Percentiles rank a stretch among this genome's conserved stretches.
These are phyloP conservation scores for Ceratocystis albifundus DNA, from an alignment of 2,329 filamentous ascomycete genomes.

Conservation along the genomic window DNA sequence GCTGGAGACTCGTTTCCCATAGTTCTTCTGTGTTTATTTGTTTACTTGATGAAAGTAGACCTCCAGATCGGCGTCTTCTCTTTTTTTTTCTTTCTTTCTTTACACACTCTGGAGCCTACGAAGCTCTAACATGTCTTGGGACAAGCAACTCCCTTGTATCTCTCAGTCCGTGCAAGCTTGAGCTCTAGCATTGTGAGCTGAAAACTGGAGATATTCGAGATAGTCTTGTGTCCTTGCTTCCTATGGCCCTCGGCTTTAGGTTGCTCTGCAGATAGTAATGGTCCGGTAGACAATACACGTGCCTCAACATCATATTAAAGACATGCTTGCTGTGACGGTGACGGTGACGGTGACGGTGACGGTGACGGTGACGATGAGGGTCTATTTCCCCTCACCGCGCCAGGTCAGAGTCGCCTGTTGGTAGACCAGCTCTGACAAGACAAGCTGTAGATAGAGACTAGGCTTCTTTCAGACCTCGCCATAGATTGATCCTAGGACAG, in stretches of 20 bases:
- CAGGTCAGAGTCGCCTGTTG: not conserved
- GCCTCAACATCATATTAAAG: not conserved
- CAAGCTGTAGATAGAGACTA: not conserved
- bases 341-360: not conserved
- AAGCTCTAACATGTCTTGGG: not conserved
- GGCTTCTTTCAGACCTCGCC: not conserved
- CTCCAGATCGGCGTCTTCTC: not conserved
- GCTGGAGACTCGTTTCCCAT: not conserved
- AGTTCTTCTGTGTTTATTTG: not conserved
- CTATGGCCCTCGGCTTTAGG: too few relatives aligned
- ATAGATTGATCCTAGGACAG: not conserved
- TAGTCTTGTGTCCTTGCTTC: not conserved
- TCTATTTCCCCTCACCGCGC: not conserved
- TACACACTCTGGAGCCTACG: not conserved
- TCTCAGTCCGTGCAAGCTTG: not conserved
- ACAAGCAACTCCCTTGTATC: not conserved
- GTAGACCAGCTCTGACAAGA: not conserved
- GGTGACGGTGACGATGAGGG: not conserved
- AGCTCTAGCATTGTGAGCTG: not conserved
- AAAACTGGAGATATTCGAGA: not conserved
- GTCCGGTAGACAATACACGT: not conserved
- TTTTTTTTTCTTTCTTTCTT: not conserved
- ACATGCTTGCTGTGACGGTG: not conserved
- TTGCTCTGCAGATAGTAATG: not conserved
- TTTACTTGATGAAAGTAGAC: not conserved